Percentiles rank a stretch among this genome's conserved stretches.
phyloP scores from a whole-genome alignment of 495 filamentous ascomycete genomes.

The Cenococcum geophilum region DNA sequence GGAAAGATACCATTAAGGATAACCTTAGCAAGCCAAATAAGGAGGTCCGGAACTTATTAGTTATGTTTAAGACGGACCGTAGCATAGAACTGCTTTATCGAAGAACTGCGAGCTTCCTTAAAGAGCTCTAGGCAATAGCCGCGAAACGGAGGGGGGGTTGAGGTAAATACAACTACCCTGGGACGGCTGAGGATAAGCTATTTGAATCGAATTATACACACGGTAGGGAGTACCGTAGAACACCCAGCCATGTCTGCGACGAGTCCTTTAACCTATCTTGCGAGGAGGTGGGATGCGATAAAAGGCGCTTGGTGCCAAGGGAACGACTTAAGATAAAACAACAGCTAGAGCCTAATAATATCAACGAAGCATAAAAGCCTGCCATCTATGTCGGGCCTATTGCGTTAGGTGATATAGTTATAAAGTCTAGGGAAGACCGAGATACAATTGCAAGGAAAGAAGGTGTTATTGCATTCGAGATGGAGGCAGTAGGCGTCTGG shows the following conservation, averaged over 20 bases:
- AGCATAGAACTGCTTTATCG: too few species aligned
- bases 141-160: too few species aligned
- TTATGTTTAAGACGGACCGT: too few species aligned
- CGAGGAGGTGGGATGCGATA: not conserved
- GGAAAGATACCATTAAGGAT: too few species aligned
- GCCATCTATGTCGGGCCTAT: slow-evolving; percentile 27
- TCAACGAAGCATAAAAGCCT: not conserved
- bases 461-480: slow-evolving; percentile 22
- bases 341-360: not conserved
- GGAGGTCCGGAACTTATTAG: too few species aligned
- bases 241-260: not conserved
- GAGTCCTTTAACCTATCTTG: not conserved
- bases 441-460: slow-evolving; percentile 23
- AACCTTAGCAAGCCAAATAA: too few species aligned
- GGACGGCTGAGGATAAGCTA: not conserved
- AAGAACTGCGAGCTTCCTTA: too few species aligned
- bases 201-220: slow-evolving; percentile 3
- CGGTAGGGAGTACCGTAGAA: not conserved
- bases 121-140: too few species aligned
- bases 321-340: not conserved
- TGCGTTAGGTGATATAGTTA: slow-evolving; percentile 33
- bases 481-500: slow-evolving; percentile 20
- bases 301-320: not conserved
- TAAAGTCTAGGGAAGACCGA: slow-evolving; percentile 31
- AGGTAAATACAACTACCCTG: too few species aligned